phyloP scores from a whole-genome alignment of 352 stramenopile genomes.

The Aphanomyces astaci region DNA sequence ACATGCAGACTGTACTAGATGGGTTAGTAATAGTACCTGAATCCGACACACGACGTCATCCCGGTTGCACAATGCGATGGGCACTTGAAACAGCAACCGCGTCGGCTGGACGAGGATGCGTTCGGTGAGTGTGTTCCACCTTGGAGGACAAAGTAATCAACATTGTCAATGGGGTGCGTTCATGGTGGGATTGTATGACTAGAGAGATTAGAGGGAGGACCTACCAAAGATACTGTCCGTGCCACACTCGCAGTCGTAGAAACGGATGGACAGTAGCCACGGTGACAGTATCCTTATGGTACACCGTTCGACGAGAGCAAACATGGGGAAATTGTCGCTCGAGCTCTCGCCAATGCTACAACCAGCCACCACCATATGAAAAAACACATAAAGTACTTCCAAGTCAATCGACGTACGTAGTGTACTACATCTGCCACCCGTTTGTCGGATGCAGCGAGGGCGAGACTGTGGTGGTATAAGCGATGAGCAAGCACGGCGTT shows the following conservation, averaged over 20 bases:
- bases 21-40: no score
- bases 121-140: not conserved
- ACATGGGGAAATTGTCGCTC: not conserved
- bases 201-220: no score
- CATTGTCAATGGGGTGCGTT: no score
- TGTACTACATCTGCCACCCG: not conserved
- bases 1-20: no score
- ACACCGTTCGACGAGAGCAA: not conserved
- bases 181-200: no score
- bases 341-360: not conserved
- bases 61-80: not conserved
- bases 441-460: no score
- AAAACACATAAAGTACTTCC: not conserved
- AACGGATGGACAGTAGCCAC: no score
- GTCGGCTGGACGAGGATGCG: not conserved
- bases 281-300: no score
- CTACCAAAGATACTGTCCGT: no score
- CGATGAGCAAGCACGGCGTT: not conserved
- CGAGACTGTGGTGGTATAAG: not conserved
- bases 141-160: no score
- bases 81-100: not conserved
- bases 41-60: not conserved
- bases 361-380: not conserved
- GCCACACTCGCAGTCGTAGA: no score
- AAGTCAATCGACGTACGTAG: not conserved